Base-by-base conservation (phyloP, 2,329 filamentous ascomycete species). In the Periconia macrospinosa region DNA sequence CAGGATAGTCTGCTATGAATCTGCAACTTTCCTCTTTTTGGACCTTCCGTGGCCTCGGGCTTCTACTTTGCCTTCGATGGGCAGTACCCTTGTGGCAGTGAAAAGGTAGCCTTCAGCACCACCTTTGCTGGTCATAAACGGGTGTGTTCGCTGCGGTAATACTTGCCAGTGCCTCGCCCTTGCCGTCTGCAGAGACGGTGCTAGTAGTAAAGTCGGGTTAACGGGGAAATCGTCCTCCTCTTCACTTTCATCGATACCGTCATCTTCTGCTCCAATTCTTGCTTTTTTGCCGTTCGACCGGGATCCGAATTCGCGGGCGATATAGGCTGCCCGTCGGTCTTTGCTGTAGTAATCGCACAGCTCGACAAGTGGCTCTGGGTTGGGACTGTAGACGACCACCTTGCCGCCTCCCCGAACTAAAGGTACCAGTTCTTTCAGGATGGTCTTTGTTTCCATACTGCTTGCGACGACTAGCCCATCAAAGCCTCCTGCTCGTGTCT, bases 41-140 rank as follows among this genome's bases (percentile, higher is more conserved):
- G 75, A 67, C 2, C 67, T 72, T 50, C 85, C 86, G 67, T 88
- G 89, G 0, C 94, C 94, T 55, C 91, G 85, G 1, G 93, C 93
- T 66, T 91, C 88, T 5, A 97, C 88, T 63, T 83, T 86, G 1
- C 90, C 91, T 65, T 90, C 84, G 0, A 89, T 86, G 0, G 94
- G 94, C 44, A 93, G 77, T 1, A 94, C 91, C 61, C 87, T 84
- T 70, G 89, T 90, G 0, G 83, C 93, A 27, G 91, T 93, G 62
- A 97, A 92, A 3, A 99, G 72, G 72, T 91, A 99, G 0, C 94
- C 94, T 68, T 97, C 93, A 0, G 91, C 86, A 0, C 93, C 93
- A 18, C 94, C 94, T 41, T 84, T 83, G 37, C 86, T 86, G 55
- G 90, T 96, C 94, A 99, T 99, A 51, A 95, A 75, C 7, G 94